Conservation (phyloP, 2,329 filamentous ascomycete species). For the Phialophora tarda region DNA sequence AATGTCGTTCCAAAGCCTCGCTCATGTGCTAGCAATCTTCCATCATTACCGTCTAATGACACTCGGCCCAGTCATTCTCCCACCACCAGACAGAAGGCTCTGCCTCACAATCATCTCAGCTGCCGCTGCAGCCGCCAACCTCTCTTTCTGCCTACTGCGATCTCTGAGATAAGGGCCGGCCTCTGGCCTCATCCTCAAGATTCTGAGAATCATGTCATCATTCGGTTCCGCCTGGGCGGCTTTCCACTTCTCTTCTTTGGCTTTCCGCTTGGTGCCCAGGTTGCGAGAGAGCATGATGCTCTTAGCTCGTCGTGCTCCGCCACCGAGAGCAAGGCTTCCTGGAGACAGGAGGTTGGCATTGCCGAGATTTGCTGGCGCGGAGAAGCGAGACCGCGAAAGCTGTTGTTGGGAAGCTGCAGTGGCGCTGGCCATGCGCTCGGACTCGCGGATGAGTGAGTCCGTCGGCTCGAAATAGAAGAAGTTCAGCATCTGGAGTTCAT, state of each 20-base stretch:
- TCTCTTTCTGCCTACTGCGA: constrained; percentile 89
- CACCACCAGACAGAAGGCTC: constrained; percentile 70
- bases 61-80: constrained; percentile 56
- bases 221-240: constrained; percentile 95
- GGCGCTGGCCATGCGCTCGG: constrained; percentile 90
- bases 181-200: constrained; percentile 92
- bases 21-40: background rate
- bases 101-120: constrained; percentile 94
- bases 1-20: background rate
- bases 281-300: constrained; percentile 95
- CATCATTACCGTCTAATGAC: constrained; percentile 34
- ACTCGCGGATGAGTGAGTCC: constrained; percentile 90
- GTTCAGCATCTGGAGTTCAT: constrained; percentile 92
- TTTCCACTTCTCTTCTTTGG: constrained; percentile 93
- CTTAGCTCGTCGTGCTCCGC: constrained; percentile 59
- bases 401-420: constrained; percentile 77
- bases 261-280: constrained; percentile 92
- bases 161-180: constrained; percentile 86
- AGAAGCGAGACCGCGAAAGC: constrained; percentile 65
- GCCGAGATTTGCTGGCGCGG: constrained; percentile 64
- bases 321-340: constrained; percentile 46
- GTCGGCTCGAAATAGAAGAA: constrained; percentile 98
- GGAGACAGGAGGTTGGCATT: constrained; percentile 59
- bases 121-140: constrained; percentile 84
- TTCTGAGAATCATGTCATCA: constrained; percentile 97